Base-by-base conservation (phyloP, 441 rosid species). In the Gossypium schwendimanii region DNA sequence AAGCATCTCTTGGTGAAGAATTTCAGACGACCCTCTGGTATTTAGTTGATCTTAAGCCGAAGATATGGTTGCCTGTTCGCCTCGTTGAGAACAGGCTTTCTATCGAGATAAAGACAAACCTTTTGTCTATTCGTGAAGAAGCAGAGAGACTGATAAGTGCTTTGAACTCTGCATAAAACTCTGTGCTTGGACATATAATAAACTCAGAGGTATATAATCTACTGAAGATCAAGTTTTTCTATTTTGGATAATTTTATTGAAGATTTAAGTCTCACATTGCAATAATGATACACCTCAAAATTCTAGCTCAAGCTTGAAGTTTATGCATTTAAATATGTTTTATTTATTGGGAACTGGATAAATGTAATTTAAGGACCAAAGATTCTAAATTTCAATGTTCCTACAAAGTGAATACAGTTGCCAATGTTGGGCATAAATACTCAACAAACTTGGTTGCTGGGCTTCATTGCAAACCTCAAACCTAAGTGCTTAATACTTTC, bases 21-120 rank as follows among this genome's bases (percentile, higher is more conserved):
- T 85, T 79, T 59, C 82, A 49, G 55, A 84, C 97, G 0, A 84
- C 86, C 47, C 96, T 92, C 69, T 77, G 85, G 0, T 91, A 88
- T 75, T 50, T 74, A 0, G 88, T 91, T 4, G 91, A 92, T 68
- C 89, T 87, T 21, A 87, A 83, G 76, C 97, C 97, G 3, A 92
- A 92, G 79, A 54, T 83, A 41, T 89, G 97, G 96, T 78, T 94
- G 75, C 97, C 96, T 0, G 88, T 89, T 69, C 76, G 79, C 21
- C 82, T 94, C 15, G 80, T 94, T 21, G 94, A 94, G 86, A 94
- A 97, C 59, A 88, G 92, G 69, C 82, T 94, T 33, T 82, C 90
- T 68, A 86, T 67, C 41, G 94, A 88, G 86, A 86, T 94, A n/a
- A 86, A 83, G 70, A 82, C 83, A 8, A 92, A 92, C 74, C 94